Evolutionary conservation across 2,329 filamentous ascomycete species (phyloP).

Genomic region (Penicillium sp.): DNA sequence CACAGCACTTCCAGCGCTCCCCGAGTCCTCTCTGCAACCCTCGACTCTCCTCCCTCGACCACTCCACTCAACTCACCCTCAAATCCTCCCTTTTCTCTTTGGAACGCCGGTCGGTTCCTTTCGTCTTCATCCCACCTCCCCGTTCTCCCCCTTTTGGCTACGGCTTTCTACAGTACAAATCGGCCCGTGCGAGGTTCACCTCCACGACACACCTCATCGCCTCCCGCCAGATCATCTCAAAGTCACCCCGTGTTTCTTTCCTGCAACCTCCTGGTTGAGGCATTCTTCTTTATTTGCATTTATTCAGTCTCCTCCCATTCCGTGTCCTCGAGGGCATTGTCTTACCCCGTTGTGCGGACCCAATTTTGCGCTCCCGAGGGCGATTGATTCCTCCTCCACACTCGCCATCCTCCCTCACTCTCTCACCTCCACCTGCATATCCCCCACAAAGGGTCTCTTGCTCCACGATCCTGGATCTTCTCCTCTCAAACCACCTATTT

Average conservation of each 20-base stretch:
- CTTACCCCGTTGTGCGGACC: neutral
- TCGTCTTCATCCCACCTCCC: conserved; percentile 17
- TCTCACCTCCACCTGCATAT: neutral
- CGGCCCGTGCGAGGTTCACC: conserved; percentile 6
- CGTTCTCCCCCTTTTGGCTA: conserved; percentile 11
- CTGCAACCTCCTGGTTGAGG: conserved; percentile 16
- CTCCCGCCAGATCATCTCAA: conserved; percentile 7
- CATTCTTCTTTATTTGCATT: conserved; percentile 11
- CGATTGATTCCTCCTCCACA: conserved; percentile 15
- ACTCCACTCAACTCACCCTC: conserved; percentile 14
- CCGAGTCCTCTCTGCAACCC: neutral
- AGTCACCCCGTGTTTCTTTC: neutral
- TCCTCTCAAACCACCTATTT: neutral
- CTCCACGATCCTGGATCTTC: neutral
- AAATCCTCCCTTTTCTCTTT: conserved; percentile 15
- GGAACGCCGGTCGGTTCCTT: conserved; percentile 30
- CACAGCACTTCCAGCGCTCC: neutral
- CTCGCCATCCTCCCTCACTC: neutral
- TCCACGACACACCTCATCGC: conserved; percentile 3
- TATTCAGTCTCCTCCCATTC: neutral
- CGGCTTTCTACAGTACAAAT: conserved; percentile 2
- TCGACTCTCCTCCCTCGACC: neutral
- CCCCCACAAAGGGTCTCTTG: neutral
- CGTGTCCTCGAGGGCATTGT: neutral
- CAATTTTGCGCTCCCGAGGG: conserved; percentile 10